Conservation (phyloP, 495 filamentous ascomycete genomes). For the Penicillium cataractarum region DNA sequence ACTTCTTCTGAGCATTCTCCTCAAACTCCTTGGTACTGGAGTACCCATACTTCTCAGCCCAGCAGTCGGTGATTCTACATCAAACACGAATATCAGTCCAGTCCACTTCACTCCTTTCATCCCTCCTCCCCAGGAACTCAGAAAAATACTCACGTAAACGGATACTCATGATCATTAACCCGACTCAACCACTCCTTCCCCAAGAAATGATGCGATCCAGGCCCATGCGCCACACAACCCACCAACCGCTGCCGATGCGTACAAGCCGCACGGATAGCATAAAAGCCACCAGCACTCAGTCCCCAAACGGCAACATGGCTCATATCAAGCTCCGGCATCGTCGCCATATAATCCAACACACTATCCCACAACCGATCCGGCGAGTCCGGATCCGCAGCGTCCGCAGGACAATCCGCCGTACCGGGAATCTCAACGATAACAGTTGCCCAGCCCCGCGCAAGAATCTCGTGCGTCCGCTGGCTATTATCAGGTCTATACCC, state of each 20-base stretch:
- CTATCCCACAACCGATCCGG: conserved; percentile 58
- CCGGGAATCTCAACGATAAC: conserved; percentile 77
- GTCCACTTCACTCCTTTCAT: background rate
- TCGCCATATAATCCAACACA: conserved; percentile 67
- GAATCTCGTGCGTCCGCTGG: conserved; percentile 67
- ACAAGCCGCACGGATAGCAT: conserved; percentile 73
- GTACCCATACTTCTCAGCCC: conserved; percentile 75
- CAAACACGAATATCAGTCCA: conserved; percentile 7
- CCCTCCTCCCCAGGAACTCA: background rate
- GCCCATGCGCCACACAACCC: conserved; percentile 71
- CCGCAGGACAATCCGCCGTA: conserved; percentile 76
- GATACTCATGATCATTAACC: conserved; percentile 77
- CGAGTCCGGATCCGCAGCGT: conserved; percentile 54
- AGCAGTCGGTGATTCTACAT: conserved; percentile 61
- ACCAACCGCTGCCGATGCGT: conserved; percentile 63
- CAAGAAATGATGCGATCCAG: conserved; percentile 73
- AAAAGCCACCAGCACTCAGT: conserved; percentile 75
- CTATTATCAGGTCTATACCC: conserved; percentile 81
- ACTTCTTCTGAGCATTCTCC: conserved; percentile 64
- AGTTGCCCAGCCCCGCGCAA: conserved; percentile 60
- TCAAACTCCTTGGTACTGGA: conserved; percentile 60
- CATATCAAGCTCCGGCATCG: conserved; percentile 63
- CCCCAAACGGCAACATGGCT: conserved; percentile 69
- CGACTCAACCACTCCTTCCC: conserved; percentile 63
- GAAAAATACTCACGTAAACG: conserved; percentile 60